Conservation (phyloP, 1,139 yeast genomes). For the Nakaseomyces sp. region DNA sequence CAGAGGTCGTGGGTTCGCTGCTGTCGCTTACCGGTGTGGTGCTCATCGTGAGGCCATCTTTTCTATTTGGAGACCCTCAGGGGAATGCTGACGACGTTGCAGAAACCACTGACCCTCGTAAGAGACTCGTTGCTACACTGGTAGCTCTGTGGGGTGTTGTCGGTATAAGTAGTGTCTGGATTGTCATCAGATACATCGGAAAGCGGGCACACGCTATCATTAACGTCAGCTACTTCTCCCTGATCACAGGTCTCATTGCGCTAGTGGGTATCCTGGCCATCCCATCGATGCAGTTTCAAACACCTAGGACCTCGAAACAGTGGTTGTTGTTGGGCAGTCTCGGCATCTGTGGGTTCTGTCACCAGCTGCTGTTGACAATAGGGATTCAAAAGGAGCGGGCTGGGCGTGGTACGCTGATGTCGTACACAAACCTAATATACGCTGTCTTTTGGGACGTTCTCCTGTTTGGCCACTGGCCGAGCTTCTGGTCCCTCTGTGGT, state of each 20-base stretch:
- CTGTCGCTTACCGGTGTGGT: constrained; percentile 69
- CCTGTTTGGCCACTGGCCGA: constrained; percentile 69
- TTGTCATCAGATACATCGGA: constrained; percentile 67
- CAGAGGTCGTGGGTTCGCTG: constrained; percentile 63
- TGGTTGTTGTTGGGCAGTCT: constrained; percentile 55
- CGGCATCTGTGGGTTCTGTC: constrained; percentile 72
- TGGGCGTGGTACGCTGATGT: constrained; percentile 65
- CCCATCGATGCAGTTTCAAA: constrained; percentile 52
- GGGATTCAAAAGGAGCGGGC: constrained; percentile 82
- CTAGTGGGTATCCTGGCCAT: constrained; percentile 44
- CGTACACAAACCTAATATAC: constrained; percentile 67
- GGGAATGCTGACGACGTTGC: constrained; percentile 29
- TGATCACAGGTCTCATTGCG: constrained; percentile 49
- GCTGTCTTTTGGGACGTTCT: constrained; percentile 70
- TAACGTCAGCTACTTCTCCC: constrained; percentile 69
- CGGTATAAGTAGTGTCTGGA: constrained; percentile 65
- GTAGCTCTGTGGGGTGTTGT: constrained; percentile 62
- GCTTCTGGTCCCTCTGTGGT: constrained; percentile 59
- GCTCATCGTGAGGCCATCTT: constrained; percentile 74
- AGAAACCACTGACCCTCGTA: constrained; percentile 14
- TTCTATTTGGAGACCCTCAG: constrained; percentile 44
- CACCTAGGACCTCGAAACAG: constrained; percentile 52
- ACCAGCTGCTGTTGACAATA: constrained; percentile 71
- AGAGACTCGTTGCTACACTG: constrained; percentile 46
- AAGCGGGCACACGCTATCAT: constrained; percentile 69